phyloP scores from a whole-genome alignment of 805 yeast genomes.

The Metschnikowia gruessii region DNA sequence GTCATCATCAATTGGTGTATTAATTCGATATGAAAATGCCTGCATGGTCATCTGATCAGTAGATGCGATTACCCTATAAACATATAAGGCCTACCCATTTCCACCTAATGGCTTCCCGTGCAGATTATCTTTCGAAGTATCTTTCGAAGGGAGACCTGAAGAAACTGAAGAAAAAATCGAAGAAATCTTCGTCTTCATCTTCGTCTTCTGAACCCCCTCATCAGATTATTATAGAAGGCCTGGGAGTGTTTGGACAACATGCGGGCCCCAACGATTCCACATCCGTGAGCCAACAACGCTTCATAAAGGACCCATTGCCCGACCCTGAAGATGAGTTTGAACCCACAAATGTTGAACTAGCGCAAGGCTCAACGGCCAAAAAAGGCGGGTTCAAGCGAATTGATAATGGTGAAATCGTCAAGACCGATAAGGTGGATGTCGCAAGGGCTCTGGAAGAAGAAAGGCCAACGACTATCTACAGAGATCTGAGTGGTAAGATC shows the following conservation, averaged over 20 bases:
- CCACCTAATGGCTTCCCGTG: slow-evolving; percentile 22
- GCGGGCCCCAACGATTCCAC: background rate
- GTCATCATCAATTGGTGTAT: no score
- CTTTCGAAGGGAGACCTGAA: slow-evolving; percentile 19
- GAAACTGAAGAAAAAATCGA: slow-evolving; percentile 19
- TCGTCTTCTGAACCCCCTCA: background rate
- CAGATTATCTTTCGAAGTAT: slow-evolving; percentile 35
- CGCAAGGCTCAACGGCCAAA: slow-evolving; percentile 11
- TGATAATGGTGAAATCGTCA: slow-evolving; percentile 26
- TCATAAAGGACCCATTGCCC: background rate
- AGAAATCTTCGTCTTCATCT: slow-evolving; percentile 2
- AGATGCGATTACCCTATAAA: no score
- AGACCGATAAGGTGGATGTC: background rate
- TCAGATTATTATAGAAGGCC: slow-evolving; percentile 14
- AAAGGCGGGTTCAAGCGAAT: slow-evolving; percentile 37
- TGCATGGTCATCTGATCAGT: no score
- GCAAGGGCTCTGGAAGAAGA: slow-evolving; percentile 2
- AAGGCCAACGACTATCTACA: slow-evolving; percentile 38
- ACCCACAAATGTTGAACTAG: slow-evolving; percentile 24
- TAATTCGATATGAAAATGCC: no score
- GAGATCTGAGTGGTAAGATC: slow-evolving; percentile 36
- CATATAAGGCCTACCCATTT: no score
- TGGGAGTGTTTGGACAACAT: slow-evolving; percentile 4
- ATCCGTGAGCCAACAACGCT: background rate
- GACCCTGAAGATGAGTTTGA: slow-evolving; percentile 21